Percentiles rank a stretch among this genome's conserved stretches.
These are phyloP conservation scores for Populus tremula DNA, from an alignment of 345 rosid species.

Conservation along the genomic window DNA sequence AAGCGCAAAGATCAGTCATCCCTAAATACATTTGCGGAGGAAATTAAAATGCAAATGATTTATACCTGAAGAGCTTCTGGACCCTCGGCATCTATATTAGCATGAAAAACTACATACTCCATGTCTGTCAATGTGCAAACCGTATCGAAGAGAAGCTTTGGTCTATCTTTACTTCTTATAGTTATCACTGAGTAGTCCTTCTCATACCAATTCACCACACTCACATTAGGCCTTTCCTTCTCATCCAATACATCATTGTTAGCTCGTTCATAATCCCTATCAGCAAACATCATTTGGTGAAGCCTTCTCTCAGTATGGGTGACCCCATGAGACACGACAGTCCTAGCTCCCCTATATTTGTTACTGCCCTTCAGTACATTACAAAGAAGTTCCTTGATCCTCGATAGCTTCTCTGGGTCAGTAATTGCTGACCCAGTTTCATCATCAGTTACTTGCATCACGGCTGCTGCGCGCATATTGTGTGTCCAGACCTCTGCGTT, in stretches of 20 bases:
- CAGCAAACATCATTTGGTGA: conserved; percentile 98
- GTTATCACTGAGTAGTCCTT: conserved; percentile 85
- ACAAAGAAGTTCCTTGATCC: conserved; percentile 63
- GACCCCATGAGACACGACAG: conserved; percentile 54
- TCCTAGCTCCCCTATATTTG: conserved; percentile 62
- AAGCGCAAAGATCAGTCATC: background rate
- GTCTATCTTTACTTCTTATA: conserved; percentile 79
- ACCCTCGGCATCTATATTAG: conserved; percentile 67
- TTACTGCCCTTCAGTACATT: conserved; percentile 81
- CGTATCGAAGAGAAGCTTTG: conserved; percentile 85
- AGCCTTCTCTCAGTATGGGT: conserved; percentile 85
- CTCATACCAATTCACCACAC: conserved; percentile 73
- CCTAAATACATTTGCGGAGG: background rate
- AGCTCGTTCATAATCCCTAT: conserved; percentile 74
- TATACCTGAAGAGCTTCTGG: conserved; percentile 78
- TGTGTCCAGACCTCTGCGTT: conserved; percentile 96
- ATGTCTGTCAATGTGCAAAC: conserved; percentile 92
- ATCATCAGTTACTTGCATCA: conserved; percentile 78
- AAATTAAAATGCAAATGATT: background rate
- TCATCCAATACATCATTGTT: conserved; percentile 49
- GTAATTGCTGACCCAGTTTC: conserved; percentile 60
- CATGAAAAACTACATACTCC: conserved; percentile 91
- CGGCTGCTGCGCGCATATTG: conserved; percentile 83
- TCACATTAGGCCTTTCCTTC: conserved; percentile 64
- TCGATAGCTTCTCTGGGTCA: conserved; percentile 59